Base-by-base conservation (phyloP, 2,329 filamentous ascomycete genomes). In the Monosporascus sp. region DNA sequence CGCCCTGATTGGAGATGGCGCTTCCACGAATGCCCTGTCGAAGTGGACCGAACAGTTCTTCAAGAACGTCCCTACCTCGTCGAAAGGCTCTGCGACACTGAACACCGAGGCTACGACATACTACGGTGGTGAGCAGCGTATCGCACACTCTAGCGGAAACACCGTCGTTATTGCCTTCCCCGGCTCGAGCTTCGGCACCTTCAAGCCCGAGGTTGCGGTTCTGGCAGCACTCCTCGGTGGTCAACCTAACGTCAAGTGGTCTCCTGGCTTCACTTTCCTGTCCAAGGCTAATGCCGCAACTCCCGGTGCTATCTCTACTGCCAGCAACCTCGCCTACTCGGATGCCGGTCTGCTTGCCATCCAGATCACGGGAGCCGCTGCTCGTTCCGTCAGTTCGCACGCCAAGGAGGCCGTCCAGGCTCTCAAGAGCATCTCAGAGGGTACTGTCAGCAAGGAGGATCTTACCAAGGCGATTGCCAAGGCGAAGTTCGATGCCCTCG, bases 21-120 rank as follows among this genome's bases (percentile, higher is more conserved):
- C 91, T 60, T 85, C 86, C 62, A 80, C 90, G 62, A 77, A 80
- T 54, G 85, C 89, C 58, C 78, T 97, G 61, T 81, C 82, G 67
- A 95, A 94, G 78, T 97, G 93, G 92, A 86, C 95, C 59, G 84
- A 86, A 68, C 85, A 96, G 70, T 97, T 97, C 82, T 97, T 99
- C 81, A 84, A 85, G 71, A 79, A 81, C 55, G 78, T 88, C 49
- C 81, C 86, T 54, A 71, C 78, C 63, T 72, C 78, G 59, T 69
- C 80, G 57, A 72, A 74, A 63, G 73, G 76, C 67, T 75, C 78
- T 65, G 72, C 80, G 61, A 65, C 75, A 41, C 74, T 88, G 59
- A 80, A 84, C 69, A 76, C 78, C 57, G 74, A 83, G 61, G 78
- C 88, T 59, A 82, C 85, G 70, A 94, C 92, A 75, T 99, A 97